Base-by-base conservation (phyloP, 805 yeast species). In the Zygosaccharomyces lentus region DNA sequence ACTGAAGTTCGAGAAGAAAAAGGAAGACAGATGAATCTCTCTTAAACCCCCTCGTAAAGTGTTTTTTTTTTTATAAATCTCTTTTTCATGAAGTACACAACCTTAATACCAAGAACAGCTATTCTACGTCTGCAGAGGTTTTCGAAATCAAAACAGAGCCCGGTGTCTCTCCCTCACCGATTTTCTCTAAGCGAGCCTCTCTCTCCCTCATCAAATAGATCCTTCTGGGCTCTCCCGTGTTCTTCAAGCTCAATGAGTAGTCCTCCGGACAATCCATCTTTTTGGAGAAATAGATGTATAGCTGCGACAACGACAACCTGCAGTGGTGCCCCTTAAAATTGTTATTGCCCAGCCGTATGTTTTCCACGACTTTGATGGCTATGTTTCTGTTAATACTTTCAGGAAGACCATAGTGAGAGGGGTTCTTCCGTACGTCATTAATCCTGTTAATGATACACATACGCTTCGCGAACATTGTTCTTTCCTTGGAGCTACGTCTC, bases 301-400 rank as follows among this genome's bases (percentile, higher is more conserved):
- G 43, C 41, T 55, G 63, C 12, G 60, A 50, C 35, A 61, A 39
- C 4, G 61, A 50, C 49, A 61, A 45, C 27, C 53, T 37, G 27
- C 54, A 50, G 31, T 46, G 48, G 21, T 50, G 47, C 5, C 59
- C 58, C 16, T 49, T 53, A 36, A 42, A 56, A n/a, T 38, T 45
- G 41, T 61, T 60, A 45, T 61, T 61, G 5, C 65, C 64, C 32
- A 61, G 37, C 37, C 66, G 48, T n/a, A 61, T 50, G 35, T 61
- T 61, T 38, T 61, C 66, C 3, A 61, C 51, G 2, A 61, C 59
- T 30, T 49, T 52, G 8, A 58, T 52, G 3, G 64, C 65, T 17
- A 50, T 43, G 12, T 50, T 49, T 26, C 62, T 39, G 8, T 48
- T 48, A 8, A 57, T 37, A 9, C 45, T 50, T 4, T 40, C 41